A percentile compares a stretch with the other conserved stretches of the same genome.
Evolutionary conservation across 441 rosid genomes (phyloP).

Genomic region (Biscutella auriculata): DNA sequence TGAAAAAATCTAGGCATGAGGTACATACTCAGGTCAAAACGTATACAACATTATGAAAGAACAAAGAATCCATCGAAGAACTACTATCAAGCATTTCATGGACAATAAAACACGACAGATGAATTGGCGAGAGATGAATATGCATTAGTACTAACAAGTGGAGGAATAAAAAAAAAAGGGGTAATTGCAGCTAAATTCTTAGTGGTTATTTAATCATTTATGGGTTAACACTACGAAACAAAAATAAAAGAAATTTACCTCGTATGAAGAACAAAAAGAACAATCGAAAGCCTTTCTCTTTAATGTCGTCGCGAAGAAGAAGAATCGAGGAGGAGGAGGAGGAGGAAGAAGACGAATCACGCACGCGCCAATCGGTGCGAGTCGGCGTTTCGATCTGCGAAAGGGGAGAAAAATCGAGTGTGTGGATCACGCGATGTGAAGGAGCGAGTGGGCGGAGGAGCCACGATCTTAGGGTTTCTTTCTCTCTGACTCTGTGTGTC

Average conservation of each 20-base stretch:
- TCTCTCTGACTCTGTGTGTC: not conserved
- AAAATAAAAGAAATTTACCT: not conserved
- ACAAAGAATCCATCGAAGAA: not conserved
- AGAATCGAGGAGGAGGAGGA: not conserved
- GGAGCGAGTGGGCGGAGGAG: constrained; percentile 25
- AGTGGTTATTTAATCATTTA: too few species aligned
- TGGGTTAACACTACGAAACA: not conserved
- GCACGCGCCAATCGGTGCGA: constrained; percentile 27
- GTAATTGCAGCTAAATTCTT: too few species aligned
- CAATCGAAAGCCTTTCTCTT: not conserved
- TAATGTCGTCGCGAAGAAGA: constrained; percentile 9
- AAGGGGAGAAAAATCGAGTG: not conserved
- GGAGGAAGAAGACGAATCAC: not conserved
- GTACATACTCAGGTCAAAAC: not conserved
- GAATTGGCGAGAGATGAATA: too few species aligned
- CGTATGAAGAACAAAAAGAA: not conserved
- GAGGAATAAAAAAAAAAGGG: too few species aligned
- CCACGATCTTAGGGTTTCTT: constrained; percentile 21
- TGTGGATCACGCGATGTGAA: constrained; percentile 22
- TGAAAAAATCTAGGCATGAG: too few species aligned
- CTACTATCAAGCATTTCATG: too few species aligned
- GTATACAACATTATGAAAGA: not conserved
- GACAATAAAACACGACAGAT: too few species aligned
- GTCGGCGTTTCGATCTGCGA: constrained; percentile 24
- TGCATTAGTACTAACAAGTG: too few species aligned